Conservation (phyloP, 2,329 filamentous ascomycete species). For the Talaromyces sp. region DNA sequence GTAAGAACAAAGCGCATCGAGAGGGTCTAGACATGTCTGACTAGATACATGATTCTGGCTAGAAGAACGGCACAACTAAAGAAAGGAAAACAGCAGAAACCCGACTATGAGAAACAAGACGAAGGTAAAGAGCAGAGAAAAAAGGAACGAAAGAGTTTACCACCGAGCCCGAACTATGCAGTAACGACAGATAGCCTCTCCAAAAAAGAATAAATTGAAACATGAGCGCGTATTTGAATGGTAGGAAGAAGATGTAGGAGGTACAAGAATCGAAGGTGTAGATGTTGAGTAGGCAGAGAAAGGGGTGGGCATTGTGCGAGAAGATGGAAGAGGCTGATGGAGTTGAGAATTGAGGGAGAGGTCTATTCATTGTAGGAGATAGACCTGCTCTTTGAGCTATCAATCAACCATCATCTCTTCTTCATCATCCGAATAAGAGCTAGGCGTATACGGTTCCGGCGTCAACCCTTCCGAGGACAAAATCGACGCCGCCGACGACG, state of each 20-base stretch:
- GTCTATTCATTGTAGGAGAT: too few species aligned
- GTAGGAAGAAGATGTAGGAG: neutral
- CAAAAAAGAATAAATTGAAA: constrained; percentile 13
- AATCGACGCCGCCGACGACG: constrained; percentile 7
- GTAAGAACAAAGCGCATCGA: neutral
- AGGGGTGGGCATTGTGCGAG: neutral
- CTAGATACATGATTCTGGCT: neutral
- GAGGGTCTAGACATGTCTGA: neutral
- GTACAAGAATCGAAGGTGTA: neutral
- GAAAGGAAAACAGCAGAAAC: constrained; percentile 2
- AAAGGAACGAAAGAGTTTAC: constrained; percentile 24
- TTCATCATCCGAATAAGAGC: constrained; percentile 18
- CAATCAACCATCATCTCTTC: constrained; percentile 8
- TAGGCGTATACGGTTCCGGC: constrained; percentile 18
- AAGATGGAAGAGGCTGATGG: neutral
- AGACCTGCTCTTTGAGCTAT: neutral
- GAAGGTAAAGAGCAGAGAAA: constrained; percentile 1
- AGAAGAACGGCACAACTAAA: neutral
- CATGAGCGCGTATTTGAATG: neutral
- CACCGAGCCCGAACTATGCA: constrained; percentile 20
- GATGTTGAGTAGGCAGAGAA: neutral
- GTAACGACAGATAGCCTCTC: constrained; percentile 22
- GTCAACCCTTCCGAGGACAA: constrained; percentile 17
- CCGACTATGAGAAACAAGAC: constrained; percentile 5
- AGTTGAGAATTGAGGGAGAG: neutral